Evolutionary conservation across 2,329 filamentous ascomycete genomes (phyloP).

Genomic region (Stemphylium vesicarium): DNA sequence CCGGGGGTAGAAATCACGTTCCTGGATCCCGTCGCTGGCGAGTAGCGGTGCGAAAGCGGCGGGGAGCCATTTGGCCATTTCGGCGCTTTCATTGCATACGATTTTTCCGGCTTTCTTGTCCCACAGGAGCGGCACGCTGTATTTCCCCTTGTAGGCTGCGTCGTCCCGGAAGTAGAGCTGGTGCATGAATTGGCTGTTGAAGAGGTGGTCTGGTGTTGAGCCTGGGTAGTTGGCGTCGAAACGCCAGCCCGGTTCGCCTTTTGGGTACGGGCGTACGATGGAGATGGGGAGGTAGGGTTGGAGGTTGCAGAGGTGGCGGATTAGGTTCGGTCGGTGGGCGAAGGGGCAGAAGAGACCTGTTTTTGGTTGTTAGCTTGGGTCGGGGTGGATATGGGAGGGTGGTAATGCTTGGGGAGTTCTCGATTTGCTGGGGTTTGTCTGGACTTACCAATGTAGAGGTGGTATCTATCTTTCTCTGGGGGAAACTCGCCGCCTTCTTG

Average conservation of each 20-base stretch:
- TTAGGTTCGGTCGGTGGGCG: constrained; percentile 65
- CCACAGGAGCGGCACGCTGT: constrained; percentile 68
- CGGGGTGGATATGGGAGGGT: too few relatives aligned
- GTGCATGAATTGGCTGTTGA: constrained; percentile 64
- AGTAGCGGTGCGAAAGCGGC: constrained; percentile 61
- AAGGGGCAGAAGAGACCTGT: constrained; percentile 69
- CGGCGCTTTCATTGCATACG: constrained; percentile 67
- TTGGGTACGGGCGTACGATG: constrained; percentile 70
- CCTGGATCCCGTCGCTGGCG: constrained; percentile 41
- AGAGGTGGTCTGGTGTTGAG: constrained; percentile 67
- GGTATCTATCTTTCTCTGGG: constrained; percentile 60
- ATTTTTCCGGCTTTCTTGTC: constrained; percentile 63
- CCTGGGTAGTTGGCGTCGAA: constrained; percentile 65
- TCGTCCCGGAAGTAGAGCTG: constrained; percentile 69
- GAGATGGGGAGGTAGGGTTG: constrained; percentile 61
- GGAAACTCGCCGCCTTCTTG: constrained; percentile 55
- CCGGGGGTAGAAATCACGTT: constrained; percentile 61
- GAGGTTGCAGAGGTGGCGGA: constrained; percentile 65
- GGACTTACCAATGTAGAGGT: constrained; percentile 59
- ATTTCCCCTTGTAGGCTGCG: constrained; percentile 65
- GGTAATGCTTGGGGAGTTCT: too few relatives aligned
- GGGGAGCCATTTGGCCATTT: constrained; percentile 65
- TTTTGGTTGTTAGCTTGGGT: too few relatives aligned
- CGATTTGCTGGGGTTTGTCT: too few relatives aligned
- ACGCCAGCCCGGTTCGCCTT: constrained; percentile 67